Base-by-base conservation (phyloP, 2,329 filamentous ascomycete genomes). In the Alternaria sp. region DNA sequence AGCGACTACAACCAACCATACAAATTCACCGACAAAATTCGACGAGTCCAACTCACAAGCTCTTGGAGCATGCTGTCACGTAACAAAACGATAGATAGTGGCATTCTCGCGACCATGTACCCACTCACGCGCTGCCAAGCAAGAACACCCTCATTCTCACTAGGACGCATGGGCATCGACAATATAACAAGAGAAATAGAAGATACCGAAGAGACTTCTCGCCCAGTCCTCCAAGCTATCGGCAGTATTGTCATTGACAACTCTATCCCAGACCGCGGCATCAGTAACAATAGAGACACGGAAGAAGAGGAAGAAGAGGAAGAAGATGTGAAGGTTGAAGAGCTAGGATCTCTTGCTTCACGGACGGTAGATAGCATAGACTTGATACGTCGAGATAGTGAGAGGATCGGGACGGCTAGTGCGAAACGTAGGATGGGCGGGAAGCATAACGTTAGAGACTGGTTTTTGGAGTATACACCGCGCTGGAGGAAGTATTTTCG, bases 351-450 rank as follows among this genome's bases (percentile, higher is more conserved):
- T 12, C 46, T 36, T 49, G 46, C 30, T 12, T 38, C 32, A 20
- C 46, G 46, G 30, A 8, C 46, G 20, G 11, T n/a, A 20, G 16
- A 49, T 49, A 49, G 32, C 32, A 12, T 49, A 12, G 20, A 36
- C 20, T 36, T 49, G 34, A 38, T 49, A 11, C 46, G 46, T 38
- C 46, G 20, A 24, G 30, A 49, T 26, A 38, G 46, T 20, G 32
- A 49, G 16, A 49, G 18, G 20, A 34, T 16, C 1, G 9, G 22
- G 14, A 38, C 16, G 7, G 32, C 30, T 38, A 26, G 32, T 12
- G 46, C 32, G 20, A 49, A 49, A n/a, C 7, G 46, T n/a, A 26
- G 30, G 32, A 36, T 38, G 46, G 38, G 18, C 2, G 36, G 34
- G 32, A 49, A 24, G 20, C 5, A 26, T 8, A 49, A 24, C 14